These are phyloP conservation scores for Eimeria nieschulzi DNA, from an alignment of 169 alveolate species.

Conservation along the genomic window DNA sequence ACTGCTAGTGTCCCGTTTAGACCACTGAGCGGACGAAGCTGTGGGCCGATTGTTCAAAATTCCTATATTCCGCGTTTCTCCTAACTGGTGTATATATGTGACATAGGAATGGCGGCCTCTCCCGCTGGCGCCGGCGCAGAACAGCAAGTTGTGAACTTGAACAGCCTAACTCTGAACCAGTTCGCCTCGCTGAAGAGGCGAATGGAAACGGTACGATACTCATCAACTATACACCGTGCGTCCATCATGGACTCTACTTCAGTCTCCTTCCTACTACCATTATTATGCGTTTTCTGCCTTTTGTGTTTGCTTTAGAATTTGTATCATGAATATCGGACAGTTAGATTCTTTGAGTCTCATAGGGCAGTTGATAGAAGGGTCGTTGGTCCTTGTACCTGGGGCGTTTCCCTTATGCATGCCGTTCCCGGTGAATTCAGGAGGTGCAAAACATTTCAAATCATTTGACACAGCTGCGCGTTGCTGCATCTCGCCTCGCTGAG, in stretches of 20 bases:
- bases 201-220: constrained; percentile 48
- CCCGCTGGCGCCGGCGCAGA: constrained; percentile 33
- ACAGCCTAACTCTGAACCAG: constrained; percentile 40
- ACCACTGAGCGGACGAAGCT: too few relatives aligned
- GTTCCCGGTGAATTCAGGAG: constrained; percentile 43
- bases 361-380: too few relatives aligned
- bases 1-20: too few relatives aligned
- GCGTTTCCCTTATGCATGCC: neutral
- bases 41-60: neutral
- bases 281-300: neutral
- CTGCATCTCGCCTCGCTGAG: constrained; percentile 65
- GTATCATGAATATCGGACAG: too few relatives aligned
- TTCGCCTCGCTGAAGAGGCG: constrained; percentile 20
- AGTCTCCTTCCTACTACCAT: too few relatives aligned
- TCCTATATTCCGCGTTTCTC: too few relatives aligned
- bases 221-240: too few relatives aligned
- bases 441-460: constrained; percentile 56
- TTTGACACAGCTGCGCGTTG: constrained; percentile 63
- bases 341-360: too few relatives aligned
- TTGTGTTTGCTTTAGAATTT: neutral
- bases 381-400: too few relatives aligned
- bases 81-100: neutral
- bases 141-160: constrained; percentile 31
- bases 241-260: too few relatives aligned
- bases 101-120: constrained; percentile 51